Evolutionary conservation across 2,329 filamentous ascomycete species (phyloP), one percentile per base, ranked within the genome.

Genomic region (Byssothecium circinans): DNA sequence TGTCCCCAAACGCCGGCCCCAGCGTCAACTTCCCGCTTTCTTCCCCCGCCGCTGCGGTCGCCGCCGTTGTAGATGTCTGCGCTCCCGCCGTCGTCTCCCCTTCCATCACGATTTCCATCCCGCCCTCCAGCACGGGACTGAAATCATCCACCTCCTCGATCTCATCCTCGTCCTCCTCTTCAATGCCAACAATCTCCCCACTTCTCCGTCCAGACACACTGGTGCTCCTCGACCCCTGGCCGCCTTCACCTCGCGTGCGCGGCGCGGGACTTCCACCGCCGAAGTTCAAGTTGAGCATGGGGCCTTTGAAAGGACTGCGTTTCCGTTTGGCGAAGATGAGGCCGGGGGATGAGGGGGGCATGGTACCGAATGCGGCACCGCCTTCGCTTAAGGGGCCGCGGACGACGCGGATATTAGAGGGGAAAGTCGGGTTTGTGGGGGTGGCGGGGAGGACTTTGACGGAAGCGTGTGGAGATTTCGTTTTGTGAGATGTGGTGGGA

Each of bases 381-480:
- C 64, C 62, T 49, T 73, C 67, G 29, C 68, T 71, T 0, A 78
- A 76, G 0, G 77, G 69, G 12, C 79, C 84, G 23, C 91, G 83
- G 1, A 92, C 89, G 11, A 96, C 78, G 2, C 92, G 86, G 50
- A 96, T 88, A 57, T 91, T 95, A 42, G 85, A 88, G 0, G 92
- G 91, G 61, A 97, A 95, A 1, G 82, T 77, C 2, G 81, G 72
- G 3, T 56, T 60, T 0, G 87, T 91, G 0, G 92, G 92, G 0
- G 91, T 96, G 0, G 89, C 89, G 1, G 94, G 92, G 2, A 97
- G 82, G n/a, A 97, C 88, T 73, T 97, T 97, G 61, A 97, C 87
- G 35, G 63, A 95, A 57, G 89, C 83, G 67, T 96, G 91, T 1
- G 94, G 92, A 2, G 87, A 91, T 19, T 88, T 81, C 29, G 81